A percentile compares a stretch with the other conserved stretches of the same genome.
Evolutionary conservation across 129 eudicot species (phyloP).

Genomic region (Silybum marianum): DNA sequence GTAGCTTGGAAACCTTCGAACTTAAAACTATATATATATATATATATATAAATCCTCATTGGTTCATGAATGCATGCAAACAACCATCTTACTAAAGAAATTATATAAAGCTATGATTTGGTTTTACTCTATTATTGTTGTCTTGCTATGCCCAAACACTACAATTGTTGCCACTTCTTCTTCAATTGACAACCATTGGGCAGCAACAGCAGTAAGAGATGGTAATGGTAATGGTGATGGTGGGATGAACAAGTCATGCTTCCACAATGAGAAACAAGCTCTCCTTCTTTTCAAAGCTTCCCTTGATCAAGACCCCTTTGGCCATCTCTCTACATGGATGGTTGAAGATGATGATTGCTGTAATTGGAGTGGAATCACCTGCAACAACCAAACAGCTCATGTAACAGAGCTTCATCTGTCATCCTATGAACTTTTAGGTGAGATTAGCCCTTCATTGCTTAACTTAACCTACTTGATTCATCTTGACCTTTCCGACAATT

Average conservation of each 20-base stretch:
- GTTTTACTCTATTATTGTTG: neutral
- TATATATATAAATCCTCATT: neutral
- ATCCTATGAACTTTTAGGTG: neutral
- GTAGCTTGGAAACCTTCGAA: neutral
- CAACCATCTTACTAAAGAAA: neutral
- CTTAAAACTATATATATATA: neutral
- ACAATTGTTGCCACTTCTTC: neutral
- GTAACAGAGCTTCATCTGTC: slow-evolving; percentile 19
- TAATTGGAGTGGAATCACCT: neutral
- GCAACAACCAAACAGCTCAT: slow-evolving; percentile 17
- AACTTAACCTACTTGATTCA: slow-evolving; percentile 23
- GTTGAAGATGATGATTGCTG: neutral
- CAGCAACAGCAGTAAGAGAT: neutral
- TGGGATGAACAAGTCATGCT: neutral
- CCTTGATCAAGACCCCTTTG: too few species aligned
- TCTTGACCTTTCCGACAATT: neutral
- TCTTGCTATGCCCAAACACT: neutral
- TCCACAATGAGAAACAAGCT: neutral
- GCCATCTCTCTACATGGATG: neutral
- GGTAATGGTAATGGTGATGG: neutral
- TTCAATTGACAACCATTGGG: neutral
- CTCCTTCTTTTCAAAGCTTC: neutral
- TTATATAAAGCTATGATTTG: neutral
- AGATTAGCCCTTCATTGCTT: slow-evolving; percentile 36
- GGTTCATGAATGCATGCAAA: neutral